Evolutionary conservation across 2,329 filamentous ascomycete genomes (phyloP), one percentile per base, ranked within the genome.

Genomic region (Fusarium sp.): DNA sequence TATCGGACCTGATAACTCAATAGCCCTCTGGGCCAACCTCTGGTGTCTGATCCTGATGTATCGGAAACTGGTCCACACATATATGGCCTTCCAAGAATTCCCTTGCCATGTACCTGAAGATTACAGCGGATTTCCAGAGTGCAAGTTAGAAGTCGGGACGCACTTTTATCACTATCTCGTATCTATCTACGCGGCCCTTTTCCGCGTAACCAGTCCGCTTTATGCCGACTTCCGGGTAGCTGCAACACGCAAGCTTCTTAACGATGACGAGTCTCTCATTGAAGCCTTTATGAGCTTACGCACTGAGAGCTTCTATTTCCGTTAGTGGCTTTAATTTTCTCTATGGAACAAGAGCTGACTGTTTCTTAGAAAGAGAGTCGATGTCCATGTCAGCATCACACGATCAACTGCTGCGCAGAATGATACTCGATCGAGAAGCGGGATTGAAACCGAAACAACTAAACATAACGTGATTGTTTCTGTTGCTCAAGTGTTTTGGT

Each of bases 11-110:
- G 68, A 63, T 25, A 78, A 77, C 39, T 69, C 65, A 38, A 73
- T 78, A 29, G 76, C 76, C 18, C 69, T 78, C 11, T 78, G 75
- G 76, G 75, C 76, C 12, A 76, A 74, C 54, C 54, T 78, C 20
- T 77, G 76, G 76, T 78, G 74, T 42, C 64, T 77, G 54, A 77
- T 78, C 17, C 66, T 78, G 36, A 77, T 77, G 74, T 78, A 78
- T 54, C 74, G 76, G 45, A 78, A 78, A 63, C 65, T 78, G 33
- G 74, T 78, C 50, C 74, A 71, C 41, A 73, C 76, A 9, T 78
- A 78, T 27, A 75, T 78, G 54, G 76, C 76, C 20, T 78, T 78
- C 33, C 74, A 76, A 54, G 69, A 76, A 33, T 78, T 78, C 31
- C 76, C 76, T 36, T 78, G 76, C 29, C 76, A 78, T 71, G 76